These are phyloP conservation scores for Lablab purpureus DNA, from an alignment of 306 rosid genomes.

Conservation along the genomic window DNA sequence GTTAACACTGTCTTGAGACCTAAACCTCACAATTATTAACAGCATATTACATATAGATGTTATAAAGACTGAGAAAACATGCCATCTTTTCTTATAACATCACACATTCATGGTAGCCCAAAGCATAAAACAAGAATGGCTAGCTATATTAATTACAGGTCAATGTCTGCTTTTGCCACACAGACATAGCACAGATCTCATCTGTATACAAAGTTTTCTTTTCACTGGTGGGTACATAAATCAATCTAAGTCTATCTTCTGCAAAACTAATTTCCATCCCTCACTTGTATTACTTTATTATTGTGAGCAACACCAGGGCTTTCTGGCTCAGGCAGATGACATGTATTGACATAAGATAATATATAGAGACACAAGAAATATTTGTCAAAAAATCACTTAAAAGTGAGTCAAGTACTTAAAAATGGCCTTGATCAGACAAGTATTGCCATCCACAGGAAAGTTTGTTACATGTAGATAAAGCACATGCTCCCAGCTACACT, in stretches of 20 bases:
- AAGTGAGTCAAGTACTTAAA: not conserved
- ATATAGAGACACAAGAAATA: not conserved
- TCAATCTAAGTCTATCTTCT: constrained; percentile 2
- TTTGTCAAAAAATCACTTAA: not conserved
- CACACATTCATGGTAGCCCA: not conserved
- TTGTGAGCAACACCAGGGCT: not conserved
- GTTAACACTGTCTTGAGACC: not conserved
- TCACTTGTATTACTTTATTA: not conserved
- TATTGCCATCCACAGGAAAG: not conserved
- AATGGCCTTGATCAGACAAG: not conserved
- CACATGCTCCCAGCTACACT: not conserved
- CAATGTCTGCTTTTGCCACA: not conserved
- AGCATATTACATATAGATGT: not conserved
- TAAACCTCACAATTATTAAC: constrained; percentile 14
- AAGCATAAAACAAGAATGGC: constrained; percentile 18
- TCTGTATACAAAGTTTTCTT: not conserved
- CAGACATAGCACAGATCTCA: not conserved
- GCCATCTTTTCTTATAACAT: constrained; percentile 13
- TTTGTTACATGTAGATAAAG: not conserved
- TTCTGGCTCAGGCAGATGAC: not conserved
- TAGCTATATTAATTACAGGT: constrained; percentile 17
- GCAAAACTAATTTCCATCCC: constrained; percentile 5
- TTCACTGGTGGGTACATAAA: not conserved
- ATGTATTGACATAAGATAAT: not conserved
- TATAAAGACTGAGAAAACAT: constrained; percentile 30